Percentiles rank a stretch among this genome's conserved stretches.
These are phyloP conservation scores for Fusarium staphyleae DNA, from an alignment of 2,329 filamentous ascomycete species.

Conservation along the genomic window DNA sequence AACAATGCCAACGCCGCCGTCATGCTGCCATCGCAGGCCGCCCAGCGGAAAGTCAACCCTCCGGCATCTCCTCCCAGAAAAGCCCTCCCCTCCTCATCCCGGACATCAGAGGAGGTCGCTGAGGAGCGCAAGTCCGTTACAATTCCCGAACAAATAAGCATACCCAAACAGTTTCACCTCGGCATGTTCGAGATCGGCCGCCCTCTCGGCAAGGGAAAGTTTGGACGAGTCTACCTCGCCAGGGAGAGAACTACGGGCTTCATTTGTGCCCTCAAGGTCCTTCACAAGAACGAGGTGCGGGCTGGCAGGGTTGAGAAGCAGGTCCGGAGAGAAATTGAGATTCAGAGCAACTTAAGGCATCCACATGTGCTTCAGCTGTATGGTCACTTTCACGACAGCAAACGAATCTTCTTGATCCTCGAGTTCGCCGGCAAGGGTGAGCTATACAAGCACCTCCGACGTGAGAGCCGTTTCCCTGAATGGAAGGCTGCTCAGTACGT, in stretches of 20 bases:
- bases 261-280: constrained; percentile 84
- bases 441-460: constrained; percentile 83
- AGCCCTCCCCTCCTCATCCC: constrained; percentile 51
- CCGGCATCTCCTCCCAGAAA: constrained; percentile 62
- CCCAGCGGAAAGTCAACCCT: constrained; percentile 59
- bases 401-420: constrained; percentile 85
- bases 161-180: constrained; percentile 77
- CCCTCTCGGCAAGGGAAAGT: constrained; percentile 86
- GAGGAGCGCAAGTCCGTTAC: constrained; percentile 60
- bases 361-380: constrained; percentile 84
- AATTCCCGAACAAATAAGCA: constrained; percentile 63
- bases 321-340: constrained; percentile 85
- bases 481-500: constrained; percentile 87
- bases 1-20: constrained; percentile 70
- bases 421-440: constrained; percentile 87
- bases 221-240: constrained; percentile 84
- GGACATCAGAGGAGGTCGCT: constrained; percentile 57
- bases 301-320: constrained; percentile 82
- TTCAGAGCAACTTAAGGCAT: constrained; percentile 84
- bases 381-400: constrained; percentile 88
- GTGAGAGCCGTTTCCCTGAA: constrained; percentile 80
- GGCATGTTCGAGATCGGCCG: constrained; percentile 95
- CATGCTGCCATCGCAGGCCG: constrained; percentile 71
- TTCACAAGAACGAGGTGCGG: constrained; percentile 83
- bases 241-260: constrained; percentile 80